Evolutionary conservation across 1,284 basidiomycete species (phyloP), one percentile per base, ranked within the genome.

Genomic region (Ceratobasidium sp.): DNA sequence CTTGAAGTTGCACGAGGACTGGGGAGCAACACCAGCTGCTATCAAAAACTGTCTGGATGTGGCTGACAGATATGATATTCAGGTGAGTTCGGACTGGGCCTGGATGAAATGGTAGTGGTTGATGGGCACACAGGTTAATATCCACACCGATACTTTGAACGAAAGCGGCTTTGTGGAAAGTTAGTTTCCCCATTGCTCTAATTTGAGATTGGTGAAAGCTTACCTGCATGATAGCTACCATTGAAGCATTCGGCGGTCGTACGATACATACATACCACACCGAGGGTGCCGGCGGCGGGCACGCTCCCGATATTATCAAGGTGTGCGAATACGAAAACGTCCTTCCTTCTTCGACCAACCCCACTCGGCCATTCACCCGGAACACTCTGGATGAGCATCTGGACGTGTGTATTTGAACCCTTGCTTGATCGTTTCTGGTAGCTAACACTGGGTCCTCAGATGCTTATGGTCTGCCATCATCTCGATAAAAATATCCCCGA

Each of bases 261-360:
- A 97, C 96, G 0, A 98, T 99, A 73, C 97, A 99, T 79, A 97
- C 96, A n/a, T 98, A 97, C 79, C 96, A 98, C 78, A 95, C 89
- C 0, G 96, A 97, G 83, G 96, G 96, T 53, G 95, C 95, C 60
- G 94, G 92, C 71, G 97, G 97, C 28, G 97, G 97, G 1, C 97
- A 98, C 79, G 97, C 97, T 1, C 97, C 97, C 0, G 97, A 99
- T 78, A 98, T 99, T 80, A 97, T 99, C 79, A 90, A 94, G 14
- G 96, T 98, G 26, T 97, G 95, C 76, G 94, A 93, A 46, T 88
- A 90, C 39, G 82, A 89, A 1, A 97, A 99, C 75, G 95, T 99
- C 1, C 83, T 99, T n/a, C 97, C 97, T 0, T 95, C 92, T 8
- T 98, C 97, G 3, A 99, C 97, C 3, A 99, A 97, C 79, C 97